A percentile compares a stretch with the other conserved stretches of the same genome.
Evolutionary conservation across 1,284 basidiomycete species (phyloP).

Genomic region (Trichosporon coremiiforme): DNA sequence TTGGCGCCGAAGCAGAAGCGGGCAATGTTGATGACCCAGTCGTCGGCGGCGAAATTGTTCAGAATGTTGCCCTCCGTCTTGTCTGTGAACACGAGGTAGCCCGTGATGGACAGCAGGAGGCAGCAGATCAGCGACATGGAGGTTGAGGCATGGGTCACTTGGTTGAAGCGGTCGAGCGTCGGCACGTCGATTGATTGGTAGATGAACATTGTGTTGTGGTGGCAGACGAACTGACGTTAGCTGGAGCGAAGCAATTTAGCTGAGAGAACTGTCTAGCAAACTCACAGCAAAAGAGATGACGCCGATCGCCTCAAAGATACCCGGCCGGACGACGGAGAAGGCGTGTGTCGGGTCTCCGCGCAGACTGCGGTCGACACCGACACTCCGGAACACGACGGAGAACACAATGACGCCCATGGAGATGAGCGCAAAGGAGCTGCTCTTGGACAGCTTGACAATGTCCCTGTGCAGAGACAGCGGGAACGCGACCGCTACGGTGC

Average conservation of each 20-base stretch:
- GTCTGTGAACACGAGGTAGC: conserved; percentile 90
- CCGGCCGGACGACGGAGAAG: conserved; percentile 72
- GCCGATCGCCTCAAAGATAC: conserved; percentile 86
- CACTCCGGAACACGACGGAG: conserved; percentile 83
- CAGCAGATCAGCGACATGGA: conserved; percentile 78
- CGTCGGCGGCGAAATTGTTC: conserved; percentile 81
- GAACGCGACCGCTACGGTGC: conserved; percentile 85
- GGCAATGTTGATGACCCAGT: conserved; percentile 87
- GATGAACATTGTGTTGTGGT: conserved; percentile 90
- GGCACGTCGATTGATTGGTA: conserved; percentile 91
- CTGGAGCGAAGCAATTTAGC: no score
- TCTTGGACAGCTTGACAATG: conserved; percentile 93
- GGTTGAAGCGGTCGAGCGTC: conserved; percentile 81
- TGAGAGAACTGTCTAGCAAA: neutral
- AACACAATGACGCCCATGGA: conserved; percentile 94
- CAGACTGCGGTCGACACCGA: conserved; percentile 73
- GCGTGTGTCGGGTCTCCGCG: conserved; percentile 67
- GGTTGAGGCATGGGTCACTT: conserved; percentile 90
- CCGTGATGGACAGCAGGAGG: conserved; percentile 81
- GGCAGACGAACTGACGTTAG: conserved; percentile 66
- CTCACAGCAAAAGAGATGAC: conserved; percentile 84
- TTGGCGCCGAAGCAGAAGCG: conserved; percentile 94
- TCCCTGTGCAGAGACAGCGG: conserved; percentile 94
- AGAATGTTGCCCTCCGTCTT: conserved; percentile 91
- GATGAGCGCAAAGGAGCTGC: conserved; percentile 81